Conservation (phyloP, 768 basidiomycete genomes). For the Jaapia argillacea region DNA sequence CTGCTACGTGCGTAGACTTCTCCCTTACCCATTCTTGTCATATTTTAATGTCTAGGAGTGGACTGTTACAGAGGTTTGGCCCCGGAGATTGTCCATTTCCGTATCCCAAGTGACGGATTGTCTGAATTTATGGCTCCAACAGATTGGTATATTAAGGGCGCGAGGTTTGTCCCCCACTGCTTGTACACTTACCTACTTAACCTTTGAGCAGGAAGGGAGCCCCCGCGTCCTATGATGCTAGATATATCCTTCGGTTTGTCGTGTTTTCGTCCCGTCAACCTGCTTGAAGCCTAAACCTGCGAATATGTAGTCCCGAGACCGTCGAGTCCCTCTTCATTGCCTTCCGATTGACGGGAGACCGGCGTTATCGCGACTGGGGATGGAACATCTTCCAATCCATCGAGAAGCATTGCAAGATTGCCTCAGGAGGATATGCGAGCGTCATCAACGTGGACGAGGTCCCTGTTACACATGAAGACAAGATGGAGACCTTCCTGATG, state of each 20-base stretch:
- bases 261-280: background rate
- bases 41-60: background rate
- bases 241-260: slow-evolving; percentile 79
- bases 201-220: slow-evolving; percentile 15
- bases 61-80: slow-evolving; percentile 61
- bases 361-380: slow-evolving; percentile 69
- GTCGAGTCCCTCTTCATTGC: slow-evolving; percentile 91
- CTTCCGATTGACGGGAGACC: slow-evolving; percentile 81
- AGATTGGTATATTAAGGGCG: slow-evolving; percentile 94
- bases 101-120: slow-evolving; percentile 45
- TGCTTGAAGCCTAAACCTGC: background rate
- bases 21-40: background rate
- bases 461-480: slow-evolving; percentile 62
- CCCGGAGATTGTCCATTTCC: slow-evolving; percentile 87
- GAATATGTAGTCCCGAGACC: slow-evolving; percentile 69
- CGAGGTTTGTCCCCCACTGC: slow-evolving; percentile 30
- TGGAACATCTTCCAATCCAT: slow-evolving; percentile 91
- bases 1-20: slow-evolving; percentile 56
- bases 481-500: slow-evolving; percentile 95
- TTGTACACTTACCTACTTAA: slow-evolving; percentile 6
- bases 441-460: slow-evolving; percentile 78
- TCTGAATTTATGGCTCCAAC: slow-evolving; percentile 24
- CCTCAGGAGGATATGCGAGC: slow-evolving; percentile 77
- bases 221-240: slow-evolving; percentile 58
- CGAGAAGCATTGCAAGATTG: slow-evolving; percentile 67